phyloP scores from a whole-genome alignment of 371 early-diverging fungal species.

The Circinella minor region DNA sequence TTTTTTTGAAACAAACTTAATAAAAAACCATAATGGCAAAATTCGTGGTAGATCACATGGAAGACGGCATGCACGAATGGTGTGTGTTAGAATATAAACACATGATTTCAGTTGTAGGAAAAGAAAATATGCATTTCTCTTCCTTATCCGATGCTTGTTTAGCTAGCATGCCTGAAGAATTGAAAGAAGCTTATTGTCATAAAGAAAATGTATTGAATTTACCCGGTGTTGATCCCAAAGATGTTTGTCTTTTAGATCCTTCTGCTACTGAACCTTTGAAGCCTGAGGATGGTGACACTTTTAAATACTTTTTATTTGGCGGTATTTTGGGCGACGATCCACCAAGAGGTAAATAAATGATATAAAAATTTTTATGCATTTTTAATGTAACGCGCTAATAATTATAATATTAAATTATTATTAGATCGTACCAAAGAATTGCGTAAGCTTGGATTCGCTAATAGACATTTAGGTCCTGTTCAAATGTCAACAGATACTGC shows the following conservation, averaged over 20 bases:
- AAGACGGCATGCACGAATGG: constrained; percentile 77
- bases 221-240: constrained; percentile 59
- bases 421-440: constrained; percentile 77
- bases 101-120: constrained; percentile 66
- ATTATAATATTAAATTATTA: too few species aligned
- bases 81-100: constrained; percentile 78
- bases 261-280: constrained; percentile 58
- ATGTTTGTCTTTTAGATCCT: constrained; percentile 81
- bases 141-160: constrained; percentile 58
- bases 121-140: constrained; percentile 64
- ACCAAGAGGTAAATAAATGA: constrained; percentile 57
- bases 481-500: constrained; percentile 83
- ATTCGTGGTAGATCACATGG: constrained; percentile 82
- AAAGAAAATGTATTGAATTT: constrained; percentile 62
- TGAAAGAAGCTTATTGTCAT: constrained; percentile 61
- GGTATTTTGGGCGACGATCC: constrained; percentile 80
- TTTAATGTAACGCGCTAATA: too few species aligned
- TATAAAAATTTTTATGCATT: too few species aligned
- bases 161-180: constrained; percentile 54
- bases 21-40: constrained; percentile 15
- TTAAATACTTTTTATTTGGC: constrained; percentile 80
- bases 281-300: constrained; percentile 73
- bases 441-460: constrained; percentile 75
- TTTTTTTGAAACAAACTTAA: neutral
- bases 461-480: constrained; percentile 75